A percentile compares a stretch with the other conserved stretches of the same genome.
phyloP scores from a whole-genome alignment of 2,329 filamentous ascomycete species.

The Botrytis paeoniae region DNA sequence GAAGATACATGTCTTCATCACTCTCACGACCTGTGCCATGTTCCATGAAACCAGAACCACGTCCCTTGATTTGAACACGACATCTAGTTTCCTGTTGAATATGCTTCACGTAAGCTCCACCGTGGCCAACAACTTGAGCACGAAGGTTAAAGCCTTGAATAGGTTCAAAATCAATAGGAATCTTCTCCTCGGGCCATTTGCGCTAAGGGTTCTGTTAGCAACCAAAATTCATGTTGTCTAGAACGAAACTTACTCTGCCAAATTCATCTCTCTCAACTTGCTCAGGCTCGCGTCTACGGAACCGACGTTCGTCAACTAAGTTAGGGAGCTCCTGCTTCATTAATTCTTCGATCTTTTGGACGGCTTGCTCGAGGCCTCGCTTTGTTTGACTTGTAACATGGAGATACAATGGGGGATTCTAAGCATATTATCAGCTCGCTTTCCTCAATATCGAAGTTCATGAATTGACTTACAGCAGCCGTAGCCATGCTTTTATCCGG shows the following conservation, averaged over 20 bases:
- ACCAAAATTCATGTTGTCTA: neutral
- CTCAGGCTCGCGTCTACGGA: constrained; percentile 77
- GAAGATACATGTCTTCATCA: constrained; percentile 94
- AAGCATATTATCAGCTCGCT: constrained; percentile 25
- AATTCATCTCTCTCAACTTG: constrained; percentile 85
- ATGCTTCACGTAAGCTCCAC: constrained; percentile 94
- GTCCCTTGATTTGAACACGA: constrained; percentile 96
- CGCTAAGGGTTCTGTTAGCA: constrained; percentile 53
- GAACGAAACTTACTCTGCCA: constrained; percentile 65
- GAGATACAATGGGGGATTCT: constrained; percentile 93
- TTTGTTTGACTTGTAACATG: constrained; percentile 93
- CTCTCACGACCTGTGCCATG: constrained; percentile 83
- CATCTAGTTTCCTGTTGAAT: constrained; percentile 95
- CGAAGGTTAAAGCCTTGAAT: constrained; percentile 93
- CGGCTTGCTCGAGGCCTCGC: constrained; percentile 83
- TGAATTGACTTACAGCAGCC: constrained; percentile 64
- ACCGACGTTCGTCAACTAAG: constrained; percentile 89
- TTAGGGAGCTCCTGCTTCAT: constrained; percentile 96
- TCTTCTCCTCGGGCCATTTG: constrained; percentile 98
- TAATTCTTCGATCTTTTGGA: constrained; percentile 85
- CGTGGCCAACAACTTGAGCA: constrained; percentile 92
- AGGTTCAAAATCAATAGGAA: constrained; percentile 85
- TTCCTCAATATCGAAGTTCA: neutral
- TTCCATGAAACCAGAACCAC: constrained; percentile 91
- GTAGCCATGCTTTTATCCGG: constrained; percentile 98